phyloP scores from a whole-genome alignment of 75 land plant species.

The Picea sitchensis region DNA sequence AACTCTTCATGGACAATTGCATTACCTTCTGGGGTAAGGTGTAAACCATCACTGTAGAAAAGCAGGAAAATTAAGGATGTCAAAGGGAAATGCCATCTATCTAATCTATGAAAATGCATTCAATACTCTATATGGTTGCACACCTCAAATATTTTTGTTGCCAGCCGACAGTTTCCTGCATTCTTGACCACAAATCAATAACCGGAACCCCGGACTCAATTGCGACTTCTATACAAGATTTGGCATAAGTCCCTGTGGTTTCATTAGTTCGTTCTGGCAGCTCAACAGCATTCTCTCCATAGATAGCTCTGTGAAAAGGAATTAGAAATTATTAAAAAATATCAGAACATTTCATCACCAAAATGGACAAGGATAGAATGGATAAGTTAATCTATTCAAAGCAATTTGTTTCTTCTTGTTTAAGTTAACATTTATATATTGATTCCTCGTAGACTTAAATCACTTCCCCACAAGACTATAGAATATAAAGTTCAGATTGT shows the following conservation, averaged over 20 bases:
- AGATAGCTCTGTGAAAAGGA: constrained; percentile 40
- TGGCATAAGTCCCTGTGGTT: constrained; percentile 65
- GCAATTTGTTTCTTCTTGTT: background rate
- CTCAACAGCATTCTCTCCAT: constrained; percentile 67
- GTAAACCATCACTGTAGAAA: constrained; percentile 77
- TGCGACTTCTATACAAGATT: constrained; percentile 61
- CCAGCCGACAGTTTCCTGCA: constrained; percentile 85
- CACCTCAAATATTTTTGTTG: constrained; percentile 71
- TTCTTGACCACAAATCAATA: constrained; percentile 73
- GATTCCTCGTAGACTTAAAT: background rate
- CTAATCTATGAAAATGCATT: background rate
- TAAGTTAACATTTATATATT: background rate
- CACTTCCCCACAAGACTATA: background rate
- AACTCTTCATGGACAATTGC: constrained; percentile 13
- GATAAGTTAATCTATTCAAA: background rate
- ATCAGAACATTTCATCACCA: background rate
- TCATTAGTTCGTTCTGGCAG: constrained; percentile 86
- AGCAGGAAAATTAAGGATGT: constrained; percentile 5
- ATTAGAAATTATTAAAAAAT: background rate
- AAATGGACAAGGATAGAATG: background rate
- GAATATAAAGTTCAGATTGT: background rate
- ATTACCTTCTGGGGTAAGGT: constrained; percentile 73
- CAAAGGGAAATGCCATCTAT: background rate
- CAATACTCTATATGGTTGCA: background rate
- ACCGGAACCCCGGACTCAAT: constrained; percentile 43